Conservation (phyloP, 176 grass and related monocot genomes). For the Ampelocalamus luodianensis region DNA sequence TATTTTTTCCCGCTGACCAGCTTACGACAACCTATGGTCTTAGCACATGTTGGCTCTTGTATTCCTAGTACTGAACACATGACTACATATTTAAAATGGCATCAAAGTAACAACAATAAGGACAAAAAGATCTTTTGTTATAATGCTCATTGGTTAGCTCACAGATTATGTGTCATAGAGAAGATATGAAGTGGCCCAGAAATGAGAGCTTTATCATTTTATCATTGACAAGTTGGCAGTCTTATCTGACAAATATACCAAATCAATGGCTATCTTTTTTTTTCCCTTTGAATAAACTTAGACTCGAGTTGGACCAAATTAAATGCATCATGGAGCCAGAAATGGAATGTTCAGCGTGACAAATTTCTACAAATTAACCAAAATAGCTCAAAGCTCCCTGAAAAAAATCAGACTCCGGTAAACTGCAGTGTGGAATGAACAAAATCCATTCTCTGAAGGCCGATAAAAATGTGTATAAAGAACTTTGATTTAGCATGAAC, state of each 20-base stretch:
- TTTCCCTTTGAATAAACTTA: neutral
- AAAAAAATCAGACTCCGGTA: conserved; percentile 16
- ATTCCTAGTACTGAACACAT: conserved; percentile 12
- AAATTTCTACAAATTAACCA: conserved; percentile 30
- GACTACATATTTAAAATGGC: conserved; percentile 17
- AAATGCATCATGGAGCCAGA: conserved; percentile 30
- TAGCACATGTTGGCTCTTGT: conserved; percentile 12
- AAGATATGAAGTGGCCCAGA: neutral
- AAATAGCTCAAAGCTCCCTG: conserved; percentile 1
- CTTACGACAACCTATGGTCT: neutral
- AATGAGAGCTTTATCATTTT: neutral
- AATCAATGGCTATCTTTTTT: neutral
- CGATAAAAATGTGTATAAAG: conserved; percentile 6
- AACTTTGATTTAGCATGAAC: conserved; percentile 21
- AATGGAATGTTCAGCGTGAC: neutral
- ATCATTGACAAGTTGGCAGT: neutral
- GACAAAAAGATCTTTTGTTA: neutral
- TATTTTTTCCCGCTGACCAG: too few species aligned
- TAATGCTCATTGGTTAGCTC: neutral
- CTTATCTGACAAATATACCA: conserved; percentile 12
- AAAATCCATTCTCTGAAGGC: conserved; percentile 29
- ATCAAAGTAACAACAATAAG: neutral
- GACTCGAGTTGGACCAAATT: conserved; percentile 20
- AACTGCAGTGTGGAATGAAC: conserved; percentile 28
- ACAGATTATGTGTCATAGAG: conserved; percentile 7